Conservation (phyloP, 1,284 basidiomycete genomes). For the Xanthoconium separans region DNA sequence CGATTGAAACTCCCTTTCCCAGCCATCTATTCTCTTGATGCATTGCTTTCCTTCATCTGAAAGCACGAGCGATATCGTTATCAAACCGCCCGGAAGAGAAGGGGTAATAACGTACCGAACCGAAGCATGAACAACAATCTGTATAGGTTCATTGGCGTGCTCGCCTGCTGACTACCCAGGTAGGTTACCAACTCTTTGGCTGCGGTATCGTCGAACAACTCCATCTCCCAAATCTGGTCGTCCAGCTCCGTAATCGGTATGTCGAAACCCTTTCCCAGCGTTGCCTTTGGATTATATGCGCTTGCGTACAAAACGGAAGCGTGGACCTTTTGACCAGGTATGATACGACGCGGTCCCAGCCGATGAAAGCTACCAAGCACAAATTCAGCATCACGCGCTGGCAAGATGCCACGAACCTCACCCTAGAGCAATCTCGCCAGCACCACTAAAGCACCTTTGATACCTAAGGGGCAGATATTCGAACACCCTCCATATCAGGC, state of each 20-base stretch:
- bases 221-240: conserved; percentile 22
- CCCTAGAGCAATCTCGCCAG: conserved; percentile 13
- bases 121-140: conserved; percentile 28
- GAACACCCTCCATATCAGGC: conserved; percentile 16
- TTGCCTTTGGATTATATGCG: conserved; percentile 25
- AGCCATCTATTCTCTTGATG: conserved; percentile 12
- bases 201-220: conserved; percentile 26
- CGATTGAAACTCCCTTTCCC: conserved; percentile 7
- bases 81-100: background rate
- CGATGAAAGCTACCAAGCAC: conserved; percentile 17
- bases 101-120: conserved; percentile 15
- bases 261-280: conserved; percentile 27
- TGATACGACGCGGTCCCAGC: conserved; percentile 24
- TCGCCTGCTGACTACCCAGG: conserved; percentile 9
- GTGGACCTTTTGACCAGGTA: conserved; percentile 32
- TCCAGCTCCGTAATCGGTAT: conserved; percentile 15
- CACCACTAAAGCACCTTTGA: conserved; percentile 21
- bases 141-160: conserved; percentile 22
- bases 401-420: background rate
- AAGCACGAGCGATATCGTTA: background rate
- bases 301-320: conserved; percentile 30
- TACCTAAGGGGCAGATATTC: conserved; percentile 31
- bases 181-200: conserved; percentile 16
- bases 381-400: background rate
- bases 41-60: conserved; percentile 26